Evolutionary conservation across 306 rosid species (phyloP).

Genomic region (Sphenostylis stenocarpa): DNA sequence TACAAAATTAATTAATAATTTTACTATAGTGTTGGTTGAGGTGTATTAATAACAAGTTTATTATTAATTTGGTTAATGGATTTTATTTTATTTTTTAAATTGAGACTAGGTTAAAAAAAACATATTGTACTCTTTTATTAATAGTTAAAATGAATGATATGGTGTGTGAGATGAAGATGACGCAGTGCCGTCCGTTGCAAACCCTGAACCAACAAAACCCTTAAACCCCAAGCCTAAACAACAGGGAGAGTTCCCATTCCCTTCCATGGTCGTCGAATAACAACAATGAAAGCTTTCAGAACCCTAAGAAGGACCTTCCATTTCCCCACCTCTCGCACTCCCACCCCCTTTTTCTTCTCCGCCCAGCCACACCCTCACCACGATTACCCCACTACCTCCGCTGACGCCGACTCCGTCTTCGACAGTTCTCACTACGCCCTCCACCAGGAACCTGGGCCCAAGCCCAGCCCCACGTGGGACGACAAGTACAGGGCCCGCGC

Average conservation of each 20-base stretch:
- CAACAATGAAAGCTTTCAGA: conserved; percentile 67
- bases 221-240: neutral
- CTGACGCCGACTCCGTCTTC: conserved; percentile 49
- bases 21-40: too few species aligned
- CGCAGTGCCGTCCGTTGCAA: too few species aligned
- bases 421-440: conserved; percentile 66
- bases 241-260: too few species aligned
- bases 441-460: conserved; percentile 14
- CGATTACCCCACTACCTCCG: conserved; percentile 39
- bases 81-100: too few species aligned
- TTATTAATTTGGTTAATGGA: too few species aligned
- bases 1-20: too few species aligned
- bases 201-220: neutral
- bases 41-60: too few species aligned
- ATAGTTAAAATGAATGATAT: too few species aligned
- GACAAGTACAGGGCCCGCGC: conserved; percentile 54
- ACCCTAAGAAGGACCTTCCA: conserved; percentile 40
- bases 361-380: conserved; percentile 67
- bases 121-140: too few species aligned
- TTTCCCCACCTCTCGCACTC: neutral
- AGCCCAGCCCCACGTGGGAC: conserved; percentile 59
- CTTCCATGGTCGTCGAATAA: neutral
- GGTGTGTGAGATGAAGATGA: too few species aligned
- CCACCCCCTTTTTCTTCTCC: conserved; percentile 44
- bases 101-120: too few species aligned